Conservation (phyloP, 179 eudicot genomes). For the Monotropa hypopitys region DNA sequence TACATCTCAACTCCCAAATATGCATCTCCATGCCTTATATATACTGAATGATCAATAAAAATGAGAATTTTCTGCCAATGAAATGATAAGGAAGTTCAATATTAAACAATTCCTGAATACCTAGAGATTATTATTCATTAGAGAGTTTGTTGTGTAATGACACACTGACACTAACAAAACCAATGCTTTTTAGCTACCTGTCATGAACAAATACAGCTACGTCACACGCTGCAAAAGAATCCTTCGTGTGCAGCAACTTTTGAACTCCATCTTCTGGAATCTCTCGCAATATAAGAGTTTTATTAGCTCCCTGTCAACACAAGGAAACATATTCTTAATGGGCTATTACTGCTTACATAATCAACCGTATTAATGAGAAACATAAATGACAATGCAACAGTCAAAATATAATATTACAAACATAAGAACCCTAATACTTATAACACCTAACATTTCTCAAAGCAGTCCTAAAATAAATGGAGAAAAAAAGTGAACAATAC, state of each 20-base stretch:
- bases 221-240: conserved; percentile 76
- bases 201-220: conserved; percentile 84
- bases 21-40: no score
- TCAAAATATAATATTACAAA: background rate
- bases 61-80: background rate
- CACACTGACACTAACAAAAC: background rate
- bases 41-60: no score
- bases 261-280: conserved; percentile 64
- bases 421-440: background rate
- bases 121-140: background rate
- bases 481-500: background rate
- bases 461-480: background rate
- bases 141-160: background rate
- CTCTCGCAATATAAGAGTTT: conserved; percentile 69
- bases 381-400: background rate
- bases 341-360: background rate
- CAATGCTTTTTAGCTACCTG: conserved; percentile 32
- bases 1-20: background rate
- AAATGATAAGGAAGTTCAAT: background rate
- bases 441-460: background rate
- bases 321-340: background rate
- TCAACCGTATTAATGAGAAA: background rate
- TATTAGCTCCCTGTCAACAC: conserved; percentile 54
- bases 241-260: conserved; percentile 41
- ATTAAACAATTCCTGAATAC: background rate